Evolutionary conservation across 352 stramenopile genomes (phyloP).

Genomic region (Globisporangium spiculum): DNA sequence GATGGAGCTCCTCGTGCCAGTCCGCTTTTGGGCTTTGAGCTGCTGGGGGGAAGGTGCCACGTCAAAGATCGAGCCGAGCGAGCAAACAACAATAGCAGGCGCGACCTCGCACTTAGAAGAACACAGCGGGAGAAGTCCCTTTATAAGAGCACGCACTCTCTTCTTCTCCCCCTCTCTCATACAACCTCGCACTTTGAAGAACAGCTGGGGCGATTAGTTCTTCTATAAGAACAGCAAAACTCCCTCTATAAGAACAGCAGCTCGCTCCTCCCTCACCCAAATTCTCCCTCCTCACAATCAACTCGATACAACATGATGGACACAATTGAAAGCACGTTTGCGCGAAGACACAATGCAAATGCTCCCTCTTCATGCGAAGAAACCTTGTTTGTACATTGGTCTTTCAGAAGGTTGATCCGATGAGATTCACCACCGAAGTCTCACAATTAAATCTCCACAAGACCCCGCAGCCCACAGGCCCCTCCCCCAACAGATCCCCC

Average conservation of each 20-base stretch:
- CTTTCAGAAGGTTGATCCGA: no score
- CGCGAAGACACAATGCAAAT: no score
- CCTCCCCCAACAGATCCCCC: no score
- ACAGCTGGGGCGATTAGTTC: background rate
- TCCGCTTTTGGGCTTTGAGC: background rate
- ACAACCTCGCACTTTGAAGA: slow-evolving; percentile 11
- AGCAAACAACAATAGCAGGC: background rate
- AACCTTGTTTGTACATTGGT: no score
- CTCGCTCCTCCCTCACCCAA: background rate
- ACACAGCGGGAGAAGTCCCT: background rate
- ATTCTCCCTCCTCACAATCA: background rate
- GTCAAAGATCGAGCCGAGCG: slow-evolving; percentile 16
- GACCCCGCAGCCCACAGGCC: background rate
- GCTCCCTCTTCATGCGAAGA: no score
- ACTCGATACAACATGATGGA: background rate
- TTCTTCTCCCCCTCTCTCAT: background rate
- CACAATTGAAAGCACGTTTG: no score
- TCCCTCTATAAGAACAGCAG: no score
- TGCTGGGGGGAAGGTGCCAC: slow-evolving; percentile 12
- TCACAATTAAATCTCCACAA: background rate
- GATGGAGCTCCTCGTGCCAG: background rate
- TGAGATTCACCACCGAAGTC: no score
- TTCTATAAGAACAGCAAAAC: slow-evolving; percentile 1
- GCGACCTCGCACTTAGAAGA: slow-evolving; percentile 12
- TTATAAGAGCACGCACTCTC: background rate